Base-by-base conservation (phyloP, 208 protist species). In the Acanthamoeba triangularis region DNA sequence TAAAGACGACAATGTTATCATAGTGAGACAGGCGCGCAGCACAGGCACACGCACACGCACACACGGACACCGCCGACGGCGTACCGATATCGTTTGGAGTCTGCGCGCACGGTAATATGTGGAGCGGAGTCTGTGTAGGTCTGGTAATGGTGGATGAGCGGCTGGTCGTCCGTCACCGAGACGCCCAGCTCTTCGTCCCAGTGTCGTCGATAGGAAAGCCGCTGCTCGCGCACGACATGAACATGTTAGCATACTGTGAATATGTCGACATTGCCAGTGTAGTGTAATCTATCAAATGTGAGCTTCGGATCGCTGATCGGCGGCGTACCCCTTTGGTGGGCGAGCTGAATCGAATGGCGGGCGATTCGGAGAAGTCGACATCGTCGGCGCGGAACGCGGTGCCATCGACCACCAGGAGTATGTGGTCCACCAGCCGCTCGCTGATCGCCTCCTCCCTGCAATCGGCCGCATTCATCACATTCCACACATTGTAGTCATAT, bases 301-400 rank as follows among this genome's bases (percentile, higher is more conserved):
- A n/a, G n/a, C n/a, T n/a, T n/a, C n/a, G n/a, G n/a, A n/a, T n/a
- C n/a, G n/a, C n/a, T n/a, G 72, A 80, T 41, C n/a, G 67, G n/a
- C 2, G 72, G n/a, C 7, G 14, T 35, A 49, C 41, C 41, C 72
- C 72, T 25, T 80, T 80, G 72, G 41, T 49, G 25, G 72, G 72
- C 72, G 72, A 80, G 37, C 8, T 49, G 72, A 80, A 80, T 35
- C 72, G 72, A 35, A n/a, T 14, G 35, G 37, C 41, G 11, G 72
- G 72, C 16, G 72, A 49, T 13, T 41, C 37, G 0, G 37, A 41
- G 41, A 49, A 80, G 18, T 25, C 72, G 41, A 80, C 37, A 0
- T 80, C 72, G 37, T 80, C 72, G 35, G 72, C 72, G 37, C 72
- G 72, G 35, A 80, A 80, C 11, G 72, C 72, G 20, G 72, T 80